Evolutionary conservation across 371 early-diverging fungal species (phyloP), one percentile per base, ranked within the genome.

Genomic region (Catenaria anguillulae): DNA sequence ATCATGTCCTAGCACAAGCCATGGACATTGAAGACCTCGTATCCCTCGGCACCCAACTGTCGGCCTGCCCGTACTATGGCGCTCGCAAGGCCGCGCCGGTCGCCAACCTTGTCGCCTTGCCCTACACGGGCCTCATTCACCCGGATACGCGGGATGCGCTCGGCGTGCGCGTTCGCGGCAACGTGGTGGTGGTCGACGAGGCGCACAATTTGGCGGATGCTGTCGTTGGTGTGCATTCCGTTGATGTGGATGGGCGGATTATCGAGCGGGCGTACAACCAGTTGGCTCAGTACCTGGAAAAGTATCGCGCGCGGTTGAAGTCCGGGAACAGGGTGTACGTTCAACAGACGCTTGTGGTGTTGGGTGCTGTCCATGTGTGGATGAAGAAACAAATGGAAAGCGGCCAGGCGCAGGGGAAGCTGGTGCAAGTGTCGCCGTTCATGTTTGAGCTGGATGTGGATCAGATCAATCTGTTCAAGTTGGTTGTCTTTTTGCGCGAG

Each of bases 11-110:
- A 72, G 73, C 76, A 0, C 34, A 65, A 31, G 76, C 88, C 0
- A 75, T 78, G 48, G 94, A 95, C 66, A 92, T 93, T 60, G 94
- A 89, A 68, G 99, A 92, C 55, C 67, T 90, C 46, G 87, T 77
- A 0, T 70, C 64, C 50, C 73, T 85, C 12, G 96, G 91, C 0
- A 69, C 76, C 56, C 66, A 68, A 15, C 66, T 78, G 26, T 70
- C 72, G 15, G 76, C 71, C 0, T 97, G 99, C 67, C 89, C 98
- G 0, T 99, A 97, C 65, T 99, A 92, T 69, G 93, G 92, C 17
- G 73, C 88, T 0, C 75, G 93, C 34, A 74, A 75, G 24, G 70
- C 86, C 0, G 71, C 79, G 29, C 70, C 69, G 24, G 70, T 78
- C 23, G 81, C 88, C 24, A 63, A 74, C 74, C 65, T 94, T 15